Evolutionary conservation across 106 monocot genomes (phyloP).

Genomic region (Iris macrosiphon): DNA sequence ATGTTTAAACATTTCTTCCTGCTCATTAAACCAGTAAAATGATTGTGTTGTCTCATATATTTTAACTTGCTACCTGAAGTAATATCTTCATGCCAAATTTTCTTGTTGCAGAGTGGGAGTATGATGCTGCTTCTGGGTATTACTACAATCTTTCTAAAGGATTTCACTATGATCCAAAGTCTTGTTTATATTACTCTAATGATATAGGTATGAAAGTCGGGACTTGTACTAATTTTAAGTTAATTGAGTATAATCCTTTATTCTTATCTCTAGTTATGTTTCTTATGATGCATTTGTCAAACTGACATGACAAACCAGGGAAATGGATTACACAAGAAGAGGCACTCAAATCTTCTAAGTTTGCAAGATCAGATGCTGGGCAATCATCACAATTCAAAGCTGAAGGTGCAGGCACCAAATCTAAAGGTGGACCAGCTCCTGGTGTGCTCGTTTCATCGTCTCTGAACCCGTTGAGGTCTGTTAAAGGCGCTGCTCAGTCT

Average conservation of each 20-base stretch:
- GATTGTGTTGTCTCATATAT: background rate
- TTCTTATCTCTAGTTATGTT: background rate
- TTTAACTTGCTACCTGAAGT: background rate
- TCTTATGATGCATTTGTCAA: background rate
- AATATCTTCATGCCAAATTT: background rate
- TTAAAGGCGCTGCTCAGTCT: conserved; percentile 64
- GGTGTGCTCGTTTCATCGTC: conserved; percentile 43
- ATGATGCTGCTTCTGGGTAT: conserved; percentile 75
- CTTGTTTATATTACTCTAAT: conserved; percentile 59
- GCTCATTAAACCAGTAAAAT: no score
- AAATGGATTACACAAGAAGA: conserved; percentile 73
- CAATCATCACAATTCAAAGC: conserved; percentile 7
- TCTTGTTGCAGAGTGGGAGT: conserved; percentile 58
- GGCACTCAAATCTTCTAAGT: conserved; percentile 33
- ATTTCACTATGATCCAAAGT: conserved; percentile 58
- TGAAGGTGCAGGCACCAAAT: conserved; percentile 17
- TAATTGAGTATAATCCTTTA: background rate
- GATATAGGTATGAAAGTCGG: conserved; percentile 31
- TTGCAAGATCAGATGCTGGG: conserved; percentile 15
- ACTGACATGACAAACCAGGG: conserved; percentile 22
- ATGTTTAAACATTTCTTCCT: no score
- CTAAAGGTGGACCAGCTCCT: conserved; percentile 42
- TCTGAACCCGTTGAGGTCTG: conserved; percentile 39
- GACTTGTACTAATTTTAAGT: background rate
- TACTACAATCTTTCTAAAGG: conserved; percentile 67